Conservation (phyloP, 2,329 filamentous ascomycete genomes). For the Xylariaceae sp. region DNA sequence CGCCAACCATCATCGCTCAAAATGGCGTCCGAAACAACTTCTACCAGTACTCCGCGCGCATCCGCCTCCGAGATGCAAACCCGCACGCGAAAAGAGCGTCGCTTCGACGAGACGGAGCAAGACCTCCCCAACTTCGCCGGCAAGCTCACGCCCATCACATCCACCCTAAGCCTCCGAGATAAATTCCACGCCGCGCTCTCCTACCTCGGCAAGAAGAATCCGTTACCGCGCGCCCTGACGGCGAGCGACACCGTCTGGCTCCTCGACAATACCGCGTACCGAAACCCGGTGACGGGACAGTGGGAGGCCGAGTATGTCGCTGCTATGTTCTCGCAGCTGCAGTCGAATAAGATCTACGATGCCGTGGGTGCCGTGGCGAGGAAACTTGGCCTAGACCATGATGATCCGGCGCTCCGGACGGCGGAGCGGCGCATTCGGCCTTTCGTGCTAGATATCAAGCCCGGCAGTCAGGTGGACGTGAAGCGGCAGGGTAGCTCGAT, state of each 20-base stretch:
- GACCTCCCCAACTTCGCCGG: conserved; percentile 38
- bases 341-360: conserved; percentile 62
- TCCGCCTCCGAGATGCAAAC: conserved; percentile 43
- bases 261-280: conserved; percentile 83
- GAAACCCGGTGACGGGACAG: conserved; percentile 40
- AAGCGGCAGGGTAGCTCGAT: conserved; percentile 45
- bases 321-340: conserved; percentile 72
- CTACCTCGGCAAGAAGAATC: conserved; percentile 51
- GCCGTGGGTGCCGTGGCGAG: conserved; percentile 68
- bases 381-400: conserved; percentile 61
- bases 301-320: conserved; percentile 85
- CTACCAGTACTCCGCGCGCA: conserved; percentile 14
- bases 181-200: conserved; percentile 42
- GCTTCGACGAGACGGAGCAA: conserved; percentile 49
- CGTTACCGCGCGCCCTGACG: conserved; percentile 56
- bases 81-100: conserved; percentile 44
- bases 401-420: conserved; percentile 54
- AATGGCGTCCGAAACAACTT: conserved; percentile 23
- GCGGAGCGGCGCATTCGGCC: conserved; percentile 68
- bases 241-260: conserved; percentile 77
- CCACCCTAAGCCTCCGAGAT: conserved; percentile 20
- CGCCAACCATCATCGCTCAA: no score
- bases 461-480: conserved; percentile 64
- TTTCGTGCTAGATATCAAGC: conserved; percentile 72
- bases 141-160: conserved; percentile 21